A percentile compares a stretch with the other conserved stretches of the same genome.
These are phyloP conservation scores for Diaporthe capsici DNA, from an alignment of 2,329 filamentous ascomycete species.

Conservation along the genomic window DNA sequence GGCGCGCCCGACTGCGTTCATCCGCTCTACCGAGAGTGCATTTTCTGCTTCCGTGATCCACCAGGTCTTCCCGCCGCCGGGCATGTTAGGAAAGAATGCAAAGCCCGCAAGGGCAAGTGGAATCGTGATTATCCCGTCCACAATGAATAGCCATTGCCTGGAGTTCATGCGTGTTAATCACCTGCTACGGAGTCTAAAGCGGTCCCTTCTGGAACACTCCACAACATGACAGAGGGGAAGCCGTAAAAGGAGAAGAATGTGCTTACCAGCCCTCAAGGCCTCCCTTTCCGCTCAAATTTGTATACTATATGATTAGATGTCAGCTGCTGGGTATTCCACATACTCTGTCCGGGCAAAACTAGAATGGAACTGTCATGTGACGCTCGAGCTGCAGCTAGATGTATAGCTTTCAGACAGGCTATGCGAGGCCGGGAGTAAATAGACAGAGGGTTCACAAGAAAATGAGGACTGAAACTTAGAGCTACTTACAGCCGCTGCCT, in stretches of 20 bases:
- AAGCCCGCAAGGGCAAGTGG: constrained; percentile 67
- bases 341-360: rapidly evolving
- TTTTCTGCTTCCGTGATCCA: constrained; percentile 53
- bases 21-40: constrained; percentile 51
- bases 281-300: constrained; percentile 57
- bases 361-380: neutral
- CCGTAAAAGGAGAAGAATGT: constrained; percentile 41
- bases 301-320: constrained; percentile 36
- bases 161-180: constrained; percentile 41
- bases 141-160: constrained; percentile 47
- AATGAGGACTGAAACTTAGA: neutral
- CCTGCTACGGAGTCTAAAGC: neutral
- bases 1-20: constrained; percentile 42
- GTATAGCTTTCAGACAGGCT: neutral
- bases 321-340: neutral
- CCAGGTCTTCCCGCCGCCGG: constrained; percentile 54
- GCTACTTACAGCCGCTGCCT: constrained; percentile 56
- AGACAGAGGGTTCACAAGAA: too few relatives aligned
- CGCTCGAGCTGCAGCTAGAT: neutral
- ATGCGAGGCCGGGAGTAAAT: neutral
- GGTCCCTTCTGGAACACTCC: neutral
- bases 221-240: neutral
- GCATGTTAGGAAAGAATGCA: constrained; percentile 64
- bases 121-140: constrained; percentile 66
- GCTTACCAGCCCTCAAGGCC: constrained; percentile 63